phyloP scores from a whole-genome alignment of 2,329 filamentous ascomycete species.

The Ilyonectria mors-panacis region DNA sequence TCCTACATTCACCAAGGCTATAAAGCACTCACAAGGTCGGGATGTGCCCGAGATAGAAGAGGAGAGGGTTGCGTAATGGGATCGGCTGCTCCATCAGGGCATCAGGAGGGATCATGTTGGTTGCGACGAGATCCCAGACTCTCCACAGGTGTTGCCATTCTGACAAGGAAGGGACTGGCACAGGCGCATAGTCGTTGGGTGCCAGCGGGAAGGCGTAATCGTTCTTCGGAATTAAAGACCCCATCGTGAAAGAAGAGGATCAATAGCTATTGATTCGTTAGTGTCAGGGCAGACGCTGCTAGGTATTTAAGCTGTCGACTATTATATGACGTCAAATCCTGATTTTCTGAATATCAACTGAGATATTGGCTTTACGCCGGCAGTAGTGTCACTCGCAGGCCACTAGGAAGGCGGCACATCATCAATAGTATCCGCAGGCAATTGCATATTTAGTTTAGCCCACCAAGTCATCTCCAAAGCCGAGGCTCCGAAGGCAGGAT shows the following conservation, averaged over 20 bases:
- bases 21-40: conserved; percentile 32
- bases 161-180: conserved; percentile 27
- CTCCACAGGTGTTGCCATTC: conserved; percentile 39
- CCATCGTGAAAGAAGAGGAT: background rate
- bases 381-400: too few species aligned
- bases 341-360: background rate
- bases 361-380: background rate
- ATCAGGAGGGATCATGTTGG: conserved; percentile 21
- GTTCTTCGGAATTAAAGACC: conserved; percentile 58
- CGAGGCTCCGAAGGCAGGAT: background rate
- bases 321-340: background rate
- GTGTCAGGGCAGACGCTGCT: background rate
- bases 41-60: conserved; percentile 36
- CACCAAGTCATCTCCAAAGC: background rate
- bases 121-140: conserved; percentile 36
- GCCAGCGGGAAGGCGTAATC: conserved; percentile 41
- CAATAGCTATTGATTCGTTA: background rate
- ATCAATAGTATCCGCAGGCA: background rate
- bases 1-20: background rate
- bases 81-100: conserved; percentile 38
- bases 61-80: conserved; percentile 30
- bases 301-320: background rate
- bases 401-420: background rate
- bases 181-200: conserved; percentile 28
- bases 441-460: background rate